phyloP scores from a whole-genome alignment of 495 filamentous ascomycete species.

The Echria macrotheca region DNA sequence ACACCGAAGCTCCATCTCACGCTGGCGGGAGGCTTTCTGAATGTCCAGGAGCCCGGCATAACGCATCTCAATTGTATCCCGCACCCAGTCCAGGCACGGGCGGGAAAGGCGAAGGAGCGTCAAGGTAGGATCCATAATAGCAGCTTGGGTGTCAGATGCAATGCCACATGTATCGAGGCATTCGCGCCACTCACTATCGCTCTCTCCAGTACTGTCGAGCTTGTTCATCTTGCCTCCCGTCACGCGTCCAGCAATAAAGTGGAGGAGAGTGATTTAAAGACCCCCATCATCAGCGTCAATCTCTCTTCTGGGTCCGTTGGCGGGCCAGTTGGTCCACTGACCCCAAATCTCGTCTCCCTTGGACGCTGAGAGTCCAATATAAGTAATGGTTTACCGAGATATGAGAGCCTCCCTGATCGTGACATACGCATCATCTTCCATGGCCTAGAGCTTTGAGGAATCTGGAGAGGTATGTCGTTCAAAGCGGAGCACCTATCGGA shows the following conservation, averaged over 20 bases:
- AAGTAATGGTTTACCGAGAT: not conserved
- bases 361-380: slow-evolving; percentile 1
- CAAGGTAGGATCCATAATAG: not conserved
- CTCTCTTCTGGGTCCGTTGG: not conserved
- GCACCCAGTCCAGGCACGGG: slow-evolving; percentile 1
- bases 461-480: slow-evolving; percentile 3
- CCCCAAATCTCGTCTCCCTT: slow-evolving; percentile 1
- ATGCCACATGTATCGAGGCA: not conserved
- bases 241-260: not conserved
- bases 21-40: not conserved
- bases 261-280: not conserved
- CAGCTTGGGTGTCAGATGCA: slow-evolving; percentile 1
- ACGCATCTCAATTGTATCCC: slow-evolving; percentile 1
- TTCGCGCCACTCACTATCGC: not conserved
- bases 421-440: not conserved
- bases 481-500: no score
- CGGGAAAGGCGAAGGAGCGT: slow-evolving; percentile 1
- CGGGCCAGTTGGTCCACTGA: slow-evolving; percentile 17
- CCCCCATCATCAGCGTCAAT: slow-evolving; percentile 1
- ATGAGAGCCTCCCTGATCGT: not conserved
- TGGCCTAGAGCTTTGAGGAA: not conserved
- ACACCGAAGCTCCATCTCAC: not conserved
- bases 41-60: slow-evolving; percentile 1
- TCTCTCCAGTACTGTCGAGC: not conserved
- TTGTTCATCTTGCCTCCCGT: not conserved